These are phyloP conservation scores for Thalassia testudinum DNA, from an alignment of 116 monocot species.

Conservation along the genomic window DNA sequence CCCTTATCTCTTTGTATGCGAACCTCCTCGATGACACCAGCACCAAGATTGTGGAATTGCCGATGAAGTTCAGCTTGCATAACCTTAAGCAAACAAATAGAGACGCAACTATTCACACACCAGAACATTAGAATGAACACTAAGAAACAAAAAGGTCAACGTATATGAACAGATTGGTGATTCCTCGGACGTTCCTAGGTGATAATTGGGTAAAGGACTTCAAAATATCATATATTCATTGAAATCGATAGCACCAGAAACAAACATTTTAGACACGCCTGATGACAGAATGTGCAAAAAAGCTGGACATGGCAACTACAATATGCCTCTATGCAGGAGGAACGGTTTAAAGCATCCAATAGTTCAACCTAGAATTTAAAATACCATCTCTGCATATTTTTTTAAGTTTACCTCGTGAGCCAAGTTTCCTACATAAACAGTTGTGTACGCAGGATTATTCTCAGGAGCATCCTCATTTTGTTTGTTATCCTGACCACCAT, in stretches of 20 bases:
- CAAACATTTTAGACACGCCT: too few species aligned
- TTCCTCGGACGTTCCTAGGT: too few species aligned
- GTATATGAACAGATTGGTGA: too few species aligned
- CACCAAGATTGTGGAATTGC: slow-evolving; percentile 56
- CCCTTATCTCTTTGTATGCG: slow-evolving; percentile 84
- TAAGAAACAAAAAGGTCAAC: too few species aligned
- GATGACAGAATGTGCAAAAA: too few species aligned
- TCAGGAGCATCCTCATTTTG: slow-evolving; percentile 40
- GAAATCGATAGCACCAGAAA: too few species aligned
- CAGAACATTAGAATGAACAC: too few species aligned
- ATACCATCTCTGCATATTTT: not conserved
- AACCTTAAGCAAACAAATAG: slow-evolving; percentile 29
- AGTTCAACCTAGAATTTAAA: not conserved
- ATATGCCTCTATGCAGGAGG: not conserved
- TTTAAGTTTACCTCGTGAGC: slow-evolving; percentile 41
- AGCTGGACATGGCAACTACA: too few species aligned
- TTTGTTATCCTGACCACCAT: slow-evolving; percentile 20
- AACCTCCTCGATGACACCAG: slow-evolving; percentile 81
- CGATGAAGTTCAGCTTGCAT: slow-evolving; percentile 83
- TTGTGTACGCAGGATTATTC: slow-evolving; percentile 61
- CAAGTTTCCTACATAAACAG: slow-evolving; percentile 76
- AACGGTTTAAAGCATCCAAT: not conserved
- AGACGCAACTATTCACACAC: too few species aligned
- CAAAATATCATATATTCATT: too few species aligned
- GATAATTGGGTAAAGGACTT: too few species aligned